Evolutionary conservation across 2,329 filamentous ascomycete species (phyloP), one percentile per base, ranked within the genome.

Genomic region (Stromatinia cepivora): DNA sequence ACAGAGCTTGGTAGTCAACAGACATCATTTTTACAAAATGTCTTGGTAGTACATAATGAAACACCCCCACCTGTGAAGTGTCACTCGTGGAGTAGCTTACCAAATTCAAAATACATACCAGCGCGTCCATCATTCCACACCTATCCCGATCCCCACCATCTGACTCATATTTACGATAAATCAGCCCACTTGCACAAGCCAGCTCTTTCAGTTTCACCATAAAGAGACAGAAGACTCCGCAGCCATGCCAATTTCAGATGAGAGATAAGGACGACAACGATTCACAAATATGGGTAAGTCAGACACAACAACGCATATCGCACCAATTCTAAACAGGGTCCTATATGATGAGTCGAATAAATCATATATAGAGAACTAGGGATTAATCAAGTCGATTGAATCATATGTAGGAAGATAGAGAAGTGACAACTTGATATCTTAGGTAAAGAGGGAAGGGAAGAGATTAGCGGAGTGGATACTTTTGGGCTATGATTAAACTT

Each of bases 251-350:
- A 92, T 99, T 78, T 95, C 95, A 75, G 93, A 93, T 79, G 94
- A 98, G 87, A 75, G 93, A 93, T 79, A 94, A 98, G 87, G 92
- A 95, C 69, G 94, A 97, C 77, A 89, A 92, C 75, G 87, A 89
- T 71, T 71, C 39, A 42, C 39, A 10, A 42, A 13, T 42, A 3
- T 42, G 3, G 15, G 39, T 10, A 11, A 42, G 11, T 42, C 15
- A 15, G 13, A 42, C 13, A 42, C 13, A 42, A 42, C 13, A 42
- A 3, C 13, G 5, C 5, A 36, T 1, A 34, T 13, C 31, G 10
- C 5, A 22, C 1, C 17, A 34, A 4, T 31, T 11, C 8, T 54
- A 54, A 34, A 22, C 28, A 54, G 17, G 28, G 8, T 5, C 31
- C 25, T 9, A 4, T 20, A 13, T 17, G 17, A 31, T 22, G 25